phyloP scores from a whole-genome alignment of 345 rosid species.

The Corymbia maculata region DNA sequence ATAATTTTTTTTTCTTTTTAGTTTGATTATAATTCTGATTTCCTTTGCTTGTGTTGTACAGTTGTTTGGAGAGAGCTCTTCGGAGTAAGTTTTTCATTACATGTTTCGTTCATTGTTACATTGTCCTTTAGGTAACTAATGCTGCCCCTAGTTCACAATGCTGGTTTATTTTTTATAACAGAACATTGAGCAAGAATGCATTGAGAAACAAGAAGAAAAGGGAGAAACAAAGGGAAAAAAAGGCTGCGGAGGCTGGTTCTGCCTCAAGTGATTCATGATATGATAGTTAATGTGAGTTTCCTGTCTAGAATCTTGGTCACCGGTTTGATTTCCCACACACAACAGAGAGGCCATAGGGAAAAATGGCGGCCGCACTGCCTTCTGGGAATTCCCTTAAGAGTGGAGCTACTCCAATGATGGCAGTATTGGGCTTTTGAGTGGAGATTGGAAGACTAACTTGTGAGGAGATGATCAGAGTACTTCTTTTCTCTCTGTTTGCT shows the following conservation, averaged over 20 bases:
- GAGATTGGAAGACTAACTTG: not conserved
- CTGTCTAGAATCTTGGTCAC: not conserved
- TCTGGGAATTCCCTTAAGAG: not conserved
- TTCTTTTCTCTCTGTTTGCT: not conserved
- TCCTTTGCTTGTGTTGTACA: conserved; percentile 32
- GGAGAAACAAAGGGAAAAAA: conserved; percentile 79
- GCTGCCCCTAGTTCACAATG: not conserved
- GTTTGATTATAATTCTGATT: not conserved
- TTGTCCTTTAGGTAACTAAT: not conserved
- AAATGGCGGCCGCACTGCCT: not conserved
- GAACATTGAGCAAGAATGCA: conserved; percentile 89
- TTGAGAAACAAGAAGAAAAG: conserved; percentile 88
- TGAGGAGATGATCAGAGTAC: not conserved
- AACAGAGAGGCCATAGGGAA: not conserved
- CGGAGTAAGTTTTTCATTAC: conserved; percentile 42
- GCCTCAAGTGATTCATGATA: not conserved
- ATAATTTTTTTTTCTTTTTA: not conserved
- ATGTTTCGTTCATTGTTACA: not conserved
- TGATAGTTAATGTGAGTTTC: not conserved
- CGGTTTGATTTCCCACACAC: not conserved
- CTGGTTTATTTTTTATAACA: not conserved
- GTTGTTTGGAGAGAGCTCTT: conserved; percentile 60
- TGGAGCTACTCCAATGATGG: not conserved
- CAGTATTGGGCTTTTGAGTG: not conserved
- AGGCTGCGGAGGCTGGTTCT: conserved; percentile 38